Conservation (phyloP, 306 rosid genomes). For the Castanea sativa region DNA sequence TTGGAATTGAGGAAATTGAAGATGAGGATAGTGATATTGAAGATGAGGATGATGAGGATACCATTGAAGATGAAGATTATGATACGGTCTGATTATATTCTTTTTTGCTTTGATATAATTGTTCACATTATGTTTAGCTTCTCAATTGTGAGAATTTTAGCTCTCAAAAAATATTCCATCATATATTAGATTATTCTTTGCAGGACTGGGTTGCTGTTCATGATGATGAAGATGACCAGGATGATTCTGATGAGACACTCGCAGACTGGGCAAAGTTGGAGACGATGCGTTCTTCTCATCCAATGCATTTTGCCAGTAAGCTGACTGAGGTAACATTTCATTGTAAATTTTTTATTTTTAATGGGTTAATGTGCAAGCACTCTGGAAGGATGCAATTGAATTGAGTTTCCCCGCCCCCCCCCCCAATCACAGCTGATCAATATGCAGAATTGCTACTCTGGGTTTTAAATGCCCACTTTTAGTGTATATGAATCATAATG, state of each 20-base stretch:
- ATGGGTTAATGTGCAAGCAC: conserved; percentile 10
- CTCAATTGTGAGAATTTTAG: conserved; percentile 8
- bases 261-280: conserved; percentile 95
- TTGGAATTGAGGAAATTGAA: conserved; percentile 83
- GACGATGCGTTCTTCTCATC: conserved; percentile 86
- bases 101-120: conserved; percentile 8
- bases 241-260: conserved; percentile 58
- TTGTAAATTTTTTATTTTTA: conserved; percentile 13
- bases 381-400: background rate
- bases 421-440: background rate
- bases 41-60: conserved; percentile 42
- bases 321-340: conserved; percentile 67
- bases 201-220: conserved; percentile 90
- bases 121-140: conserved; percentile 17
- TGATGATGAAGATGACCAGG: conserved; percentile 66
- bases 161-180: conserved; percentile 14
- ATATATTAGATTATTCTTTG: conserved; percentile 32
- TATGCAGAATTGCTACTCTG: background rate
- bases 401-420: too few species aligned
- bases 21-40: conserved; percentile 58
- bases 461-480: conserved; percentile 13
- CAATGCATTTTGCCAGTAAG: conserved; percentile 85
- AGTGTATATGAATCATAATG: background rate
- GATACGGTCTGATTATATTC: conserved; percentile 55
- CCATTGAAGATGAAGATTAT: conserved; percentile 50